These are phyloP conservation scores for Acanthamoeba healyi DNA, from an alignment of 208 protist species.

Conservation along the genomic window DNA sequence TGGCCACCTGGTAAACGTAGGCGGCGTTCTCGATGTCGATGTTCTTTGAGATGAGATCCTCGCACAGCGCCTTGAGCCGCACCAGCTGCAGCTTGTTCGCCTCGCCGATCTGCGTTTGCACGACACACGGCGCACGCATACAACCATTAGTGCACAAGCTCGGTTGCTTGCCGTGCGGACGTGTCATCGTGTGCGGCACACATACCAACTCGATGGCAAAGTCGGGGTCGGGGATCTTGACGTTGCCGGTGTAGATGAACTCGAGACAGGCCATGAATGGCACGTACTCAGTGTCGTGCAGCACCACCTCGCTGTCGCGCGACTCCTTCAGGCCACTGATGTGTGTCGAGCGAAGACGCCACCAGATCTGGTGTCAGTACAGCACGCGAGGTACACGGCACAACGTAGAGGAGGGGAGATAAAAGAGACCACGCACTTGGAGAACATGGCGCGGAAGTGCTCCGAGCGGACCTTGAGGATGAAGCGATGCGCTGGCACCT, in stretches of 20 bases:
- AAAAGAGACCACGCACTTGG: not conserved
- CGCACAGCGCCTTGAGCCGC: slow-evolving; percentile 39
- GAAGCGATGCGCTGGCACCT: slow-evolving; percentile 5
- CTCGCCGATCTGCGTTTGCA: slow-evolving; percentile 24
- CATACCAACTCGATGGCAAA: slow-evolving; percentile 42
- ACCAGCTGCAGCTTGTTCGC: slow-evolving; percentile 45
- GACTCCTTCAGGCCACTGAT: slow-evolving; percentile 21
- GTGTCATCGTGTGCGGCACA: not conserved
- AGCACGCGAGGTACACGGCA: not conserved
- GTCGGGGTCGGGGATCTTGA: slow-evolving; percentile 3
- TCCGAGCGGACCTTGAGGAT: slow-evolving; percentile 2
- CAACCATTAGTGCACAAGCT: not conserved
- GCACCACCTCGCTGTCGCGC: slow-evolving; percentile 18
- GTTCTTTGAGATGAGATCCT: slow-evolving; percentile 18
- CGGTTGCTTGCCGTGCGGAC: not conserved
- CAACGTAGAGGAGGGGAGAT: not conserved
- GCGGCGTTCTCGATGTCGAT: slow-evolving; percentile 51
- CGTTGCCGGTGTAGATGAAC: slow-evolving; percentile 30
- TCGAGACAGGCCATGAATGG: slow-evolving; percentile 42
- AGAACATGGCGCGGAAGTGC: slow-evolving; percentile 47
- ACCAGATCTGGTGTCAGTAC: too few species aligned
- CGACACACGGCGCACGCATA: not conserved
- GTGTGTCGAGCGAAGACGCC: too few species aligned
- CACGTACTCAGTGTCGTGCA: slow-evolving; percentile 6
- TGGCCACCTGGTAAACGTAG: slow-evolving; percentile 24